A percentile compares a stretch with the other conserved stretches of the same genome.
These are phyloP conservation scores for Pleurotus pulmonarius DNA, from an alignment of 768 basidiomycete species.

Conservation along the genomic window DNA sequence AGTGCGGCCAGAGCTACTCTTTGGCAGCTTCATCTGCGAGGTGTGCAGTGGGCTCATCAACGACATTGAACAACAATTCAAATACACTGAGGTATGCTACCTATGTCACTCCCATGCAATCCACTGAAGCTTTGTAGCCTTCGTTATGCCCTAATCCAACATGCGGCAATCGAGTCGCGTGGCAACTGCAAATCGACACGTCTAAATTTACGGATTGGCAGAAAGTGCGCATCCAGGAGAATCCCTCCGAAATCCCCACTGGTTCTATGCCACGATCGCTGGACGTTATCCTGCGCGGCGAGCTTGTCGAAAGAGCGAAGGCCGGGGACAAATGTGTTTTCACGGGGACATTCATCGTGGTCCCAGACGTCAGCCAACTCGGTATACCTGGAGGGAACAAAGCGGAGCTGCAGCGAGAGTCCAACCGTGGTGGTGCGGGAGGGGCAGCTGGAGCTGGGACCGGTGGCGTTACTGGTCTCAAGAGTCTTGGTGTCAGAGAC, in stretches of 20 bases:
- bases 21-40: slow-evolving; percentile 91
- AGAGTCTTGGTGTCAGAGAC: slow-evolving; percentile 92
- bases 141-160: slow-evolving; percentile 91
- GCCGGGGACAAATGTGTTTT: slow-evolving; percentile 99
- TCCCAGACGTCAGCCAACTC: slow-evolving; percentile 96
- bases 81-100: slow-evolving; percentile 85
- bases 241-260: slow-evolving; percentile 97
- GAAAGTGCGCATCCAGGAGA: slow-evolving; percentile 98
- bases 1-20: slow-evolving; percentile 92
- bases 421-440: slow-evolving; percentile 59
- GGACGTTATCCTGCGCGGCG: slow-evolving; percentile 92
- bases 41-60: slow-evolving; percentile 81
- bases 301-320: slow-evolving; percentile 97
- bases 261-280: slow-evolving; percentile 97
- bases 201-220: slow-evolving; percentile 99
- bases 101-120: neutral
- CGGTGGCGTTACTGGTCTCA: slow-evolving; percentile 89
- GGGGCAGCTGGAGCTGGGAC: slow-evolving; percentile 56
- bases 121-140: slow-evolving; percentile 50
- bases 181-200: slow-evolving; percentile 94
- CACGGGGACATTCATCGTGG: slow-evolving; percentile 96
- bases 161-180: slow-evolving; percentile 85
- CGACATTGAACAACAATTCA: slow-evolving; percentile 99
- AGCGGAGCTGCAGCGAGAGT: slow-evolving; percentile 86
- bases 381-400: slow-evolving; percentile 93